Percentiles rank a stretch among this genome's conserved stretches.
Conservation (phyloP, 1,284 basidiomycete genomes). For the Cutaneotrichosporon arboriforme region DNA sequence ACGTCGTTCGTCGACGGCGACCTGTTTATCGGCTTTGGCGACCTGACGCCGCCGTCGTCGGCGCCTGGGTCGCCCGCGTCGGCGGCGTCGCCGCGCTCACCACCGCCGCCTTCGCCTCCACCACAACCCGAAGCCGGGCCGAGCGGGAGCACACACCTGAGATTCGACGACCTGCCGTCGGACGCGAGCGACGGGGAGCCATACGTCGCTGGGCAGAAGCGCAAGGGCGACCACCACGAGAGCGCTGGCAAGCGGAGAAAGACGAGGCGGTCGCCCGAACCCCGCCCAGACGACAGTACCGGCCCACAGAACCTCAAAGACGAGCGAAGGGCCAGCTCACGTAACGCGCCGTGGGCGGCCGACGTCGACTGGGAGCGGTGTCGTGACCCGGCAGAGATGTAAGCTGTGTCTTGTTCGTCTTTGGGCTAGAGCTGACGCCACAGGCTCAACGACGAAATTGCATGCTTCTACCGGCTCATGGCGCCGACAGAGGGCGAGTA, state of each 20-base stretch:
- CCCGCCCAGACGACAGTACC: conserved; percentile 2
- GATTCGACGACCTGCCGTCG: too few species aligned
- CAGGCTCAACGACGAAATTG: conserved; percentile 77
- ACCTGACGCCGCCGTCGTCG: neutral
- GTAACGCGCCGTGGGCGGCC: conserved; percentile 70
- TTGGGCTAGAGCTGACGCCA: conserved; percentile 33
- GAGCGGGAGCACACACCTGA: too few species aligned
- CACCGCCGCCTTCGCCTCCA: neutral
- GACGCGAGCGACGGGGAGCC: too few species aligned
- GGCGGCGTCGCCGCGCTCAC: neutral
- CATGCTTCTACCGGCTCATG: conserved; percentile 80
- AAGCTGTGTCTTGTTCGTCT: conserved; percentile 35
- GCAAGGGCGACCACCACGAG: conserved; percentile 3
- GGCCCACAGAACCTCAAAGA: conserved; percentile 59
- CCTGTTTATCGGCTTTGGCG: conserved; percentile 16
- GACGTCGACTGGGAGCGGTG: conserved; percentile 74
- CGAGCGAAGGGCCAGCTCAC: conserved; percentile 56
- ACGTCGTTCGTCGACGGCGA: conserved; percentile 8
- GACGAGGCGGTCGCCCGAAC: neutral
- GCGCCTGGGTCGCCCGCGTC: too few species aligned
- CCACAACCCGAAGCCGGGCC: neutral
- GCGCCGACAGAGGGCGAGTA: conserved; percentile 80
- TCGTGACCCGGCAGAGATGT: conserved; percentile 75
- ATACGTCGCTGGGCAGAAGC: neutral
- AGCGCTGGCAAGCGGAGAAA: neutral